These are phyloP conservation scores for Acidomyces sp. DNA, from an alignment of 495 filamentous ascomycete species.

Conservation along the genomic window DNA sequence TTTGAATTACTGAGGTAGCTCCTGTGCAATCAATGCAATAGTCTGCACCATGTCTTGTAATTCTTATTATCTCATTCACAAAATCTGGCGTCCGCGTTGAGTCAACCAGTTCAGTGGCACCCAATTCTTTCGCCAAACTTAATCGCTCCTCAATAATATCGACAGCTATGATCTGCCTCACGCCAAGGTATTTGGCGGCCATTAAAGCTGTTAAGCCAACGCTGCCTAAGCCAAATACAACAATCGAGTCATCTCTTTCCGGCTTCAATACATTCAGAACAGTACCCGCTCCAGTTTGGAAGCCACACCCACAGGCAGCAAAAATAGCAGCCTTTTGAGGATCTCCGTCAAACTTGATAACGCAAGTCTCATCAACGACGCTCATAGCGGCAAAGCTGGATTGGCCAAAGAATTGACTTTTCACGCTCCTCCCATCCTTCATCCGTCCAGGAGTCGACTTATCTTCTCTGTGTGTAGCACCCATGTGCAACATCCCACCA, in stretches of 20 bases:
- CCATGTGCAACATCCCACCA: conserved; percentile 10
- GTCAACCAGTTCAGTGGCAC: conserved; percentile 20
- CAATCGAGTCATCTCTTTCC: conserved; percentile 10
- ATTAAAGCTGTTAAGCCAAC: conserved; percentile 24
- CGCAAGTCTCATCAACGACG: conserved; percentile 22
- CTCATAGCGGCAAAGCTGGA: conserved; percentile 16
- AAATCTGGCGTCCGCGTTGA: conserved; percentile 4
- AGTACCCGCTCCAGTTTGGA: conserved; percentile 30
- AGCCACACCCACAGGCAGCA: conserved; percentile 32
- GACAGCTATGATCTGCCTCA: conserved; percentile 18
- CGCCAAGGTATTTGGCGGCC: conserved; percentile 18
- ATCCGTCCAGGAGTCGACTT: conserved; percentile 3
- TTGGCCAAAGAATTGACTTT: conserved; percentile 22
- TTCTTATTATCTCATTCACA: conserved; percentile 5
- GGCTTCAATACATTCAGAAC: conserved; percentile 20
- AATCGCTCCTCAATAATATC: conserved; percentile 15
- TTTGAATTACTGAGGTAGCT: conserved; percentile 2
- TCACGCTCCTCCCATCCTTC: conserved; percentile 4
- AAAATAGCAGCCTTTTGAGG: conserved; percentile 20
- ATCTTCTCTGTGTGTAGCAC: neutral
- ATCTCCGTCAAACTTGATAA: conserved; percentile 22
- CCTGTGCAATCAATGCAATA: conserved; percentile 7
- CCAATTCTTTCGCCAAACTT: conserved; percentile 17
- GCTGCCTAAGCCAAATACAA: conserved; percentile 19
- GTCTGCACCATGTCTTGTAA: conserved; percentile 7